Conservation (phyloP, 257 asterid genomes). For the Solanum peruvianum region DNA sequence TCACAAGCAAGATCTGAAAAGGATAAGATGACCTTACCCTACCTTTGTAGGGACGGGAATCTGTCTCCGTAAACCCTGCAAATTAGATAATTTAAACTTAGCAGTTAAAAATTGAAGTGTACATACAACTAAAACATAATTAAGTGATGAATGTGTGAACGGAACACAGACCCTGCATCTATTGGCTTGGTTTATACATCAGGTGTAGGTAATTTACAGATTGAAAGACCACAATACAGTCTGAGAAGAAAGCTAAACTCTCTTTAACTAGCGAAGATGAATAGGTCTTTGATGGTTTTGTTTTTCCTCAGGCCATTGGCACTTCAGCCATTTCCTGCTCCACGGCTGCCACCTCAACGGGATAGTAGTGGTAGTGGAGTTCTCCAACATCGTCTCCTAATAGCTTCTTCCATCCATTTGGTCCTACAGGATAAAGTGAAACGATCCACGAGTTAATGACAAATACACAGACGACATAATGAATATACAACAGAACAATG, state of each 20-base stretch:
- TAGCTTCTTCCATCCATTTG: slow-evolving; percentile 79
- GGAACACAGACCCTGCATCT: background rate
- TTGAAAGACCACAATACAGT: background rate
- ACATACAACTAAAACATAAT: background rate
- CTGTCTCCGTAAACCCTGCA: background rate
- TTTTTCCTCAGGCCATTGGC: slow-evolving; percentile 24
- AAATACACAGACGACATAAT: background rate
- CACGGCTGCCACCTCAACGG: slow-evolving; percentile 50
- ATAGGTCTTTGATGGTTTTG: background rate
- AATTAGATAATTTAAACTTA: background rate
- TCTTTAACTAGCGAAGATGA: background rate
- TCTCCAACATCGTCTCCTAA: slow-evolving; percentile 92
- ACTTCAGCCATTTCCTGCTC: slow-evolving; percentile 81
- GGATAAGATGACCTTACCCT: background rate
- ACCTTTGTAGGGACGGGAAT: background rate
- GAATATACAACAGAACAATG: background rate
- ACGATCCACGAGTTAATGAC: background rate
- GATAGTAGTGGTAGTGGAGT: slow-evolving; percentile 63
- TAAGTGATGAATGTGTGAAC: background rate
- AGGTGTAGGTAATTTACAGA: background rate
- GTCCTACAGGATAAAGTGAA: slow-evolving; percentile 75
- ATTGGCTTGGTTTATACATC: background rate
- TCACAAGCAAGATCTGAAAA: background rate
- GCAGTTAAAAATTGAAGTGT: background rate
- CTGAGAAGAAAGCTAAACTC: background rate